phyloP scores from a whole-genome alignment of 257 asterid genomes.

The Solanum dulcamara region DNA sequence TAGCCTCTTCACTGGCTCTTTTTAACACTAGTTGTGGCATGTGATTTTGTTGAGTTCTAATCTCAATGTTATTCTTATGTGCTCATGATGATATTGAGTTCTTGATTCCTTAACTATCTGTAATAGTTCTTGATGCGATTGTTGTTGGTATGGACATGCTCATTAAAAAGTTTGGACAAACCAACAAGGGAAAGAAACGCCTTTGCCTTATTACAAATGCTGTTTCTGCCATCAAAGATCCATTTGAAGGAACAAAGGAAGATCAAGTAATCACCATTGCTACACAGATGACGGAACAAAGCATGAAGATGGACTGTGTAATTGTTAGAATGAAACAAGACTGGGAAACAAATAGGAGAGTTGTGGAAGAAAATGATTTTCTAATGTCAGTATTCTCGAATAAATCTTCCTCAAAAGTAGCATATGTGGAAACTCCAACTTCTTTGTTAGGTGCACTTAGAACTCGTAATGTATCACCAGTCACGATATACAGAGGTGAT shows the following conservation, averaged over 20 bases:
- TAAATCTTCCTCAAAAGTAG: conserved; percentile 51
- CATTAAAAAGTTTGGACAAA: conserved; percentile 64
- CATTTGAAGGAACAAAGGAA: conserved; percentile 85
- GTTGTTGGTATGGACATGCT: conserved; percentile 92
- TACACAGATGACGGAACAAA: conserved; percentile 56
- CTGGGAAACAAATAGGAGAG: conserved; percentile 19
- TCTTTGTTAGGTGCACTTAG: conserved; percentile 78
- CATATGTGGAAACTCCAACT: conserved; percentile 61
- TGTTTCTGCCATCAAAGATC: conserved; percentile 58
- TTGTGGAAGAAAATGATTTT: conserved; percentile 78
- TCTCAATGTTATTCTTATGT: background rate
- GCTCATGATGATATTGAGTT: background rate
- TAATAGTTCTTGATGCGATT: conserved; percentile 90
- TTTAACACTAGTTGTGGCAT: background rate
- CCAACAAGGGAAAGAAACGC: conserved; percentile 85
- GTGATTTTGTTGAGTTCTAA: background rate
- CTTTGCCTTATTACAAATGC: conserved; percentile 81
- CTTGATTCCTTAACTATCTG: conserved; percentile 39
- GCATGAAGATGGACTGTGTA: conserved; percentile 91
- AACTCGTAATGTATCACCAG: conserved; percentile 80
- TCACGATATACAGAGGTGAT: conserved; percentile 80
- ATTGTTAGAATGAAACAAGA: conserved; percentile 35
- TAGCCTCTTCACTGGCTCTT: background rate
- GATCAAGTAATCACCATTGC: conserved; percentile 88
- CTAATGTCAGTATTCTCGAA: conserved; percentile 45